Evolutionary conservation across 257 asterid species (phyloP), one percentile per base, ranked within the genome.

Genomic region (Fraxinus quadrangulata): DNA sequence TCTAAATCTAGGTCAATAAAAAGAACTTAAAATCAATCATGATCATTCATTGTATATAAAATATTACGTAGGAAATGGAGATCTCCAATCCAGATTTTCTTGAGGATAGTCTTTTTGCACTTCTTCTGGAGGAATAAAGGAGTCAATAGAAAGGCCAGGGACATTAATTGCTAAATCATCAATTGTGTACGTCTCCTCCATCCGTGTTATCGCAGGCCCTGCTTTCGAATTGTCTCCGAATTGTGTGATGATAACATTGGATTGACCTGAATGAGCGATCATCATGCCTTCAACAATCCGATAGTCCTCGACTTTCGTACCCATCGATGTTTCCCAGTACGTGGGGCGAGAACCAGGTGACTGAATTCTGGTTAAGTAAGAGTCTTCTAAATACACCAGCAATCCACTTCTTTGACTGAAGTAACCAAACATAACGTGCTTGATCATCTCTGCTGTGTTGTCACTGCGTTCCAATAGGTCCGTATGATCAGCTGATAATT

Each of bases 381-480:
- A 93, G 90, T 93, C 97, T 73, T 93, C 97, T 12, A 93, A 75
- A 81, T 80, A 81, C 30, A 90, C 85, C 2, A 93, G 89, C 65
- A 93, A 67, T 24, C 97, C 96, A 69, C 88, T 91, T 80, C 89
- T 84, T 78, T 91, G 98, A 90, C 93, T 90, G 77, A 93, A 93
- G 90, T 90, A 91, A 42, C 96, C 97, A 6, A 90, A 81, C 33
- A 87, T 72, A 14, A 87, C 86, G 77, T 93, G 97, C 78, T 93
- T 91, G 86, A 93, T 91, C 89, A 90, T 93, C 88, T 93, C 98
- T 4, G 96, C 96, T 4, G 93, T 86, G 86, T 77, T 87, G 85
- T 91, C 94, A 65, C 97, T 87, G 26, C 97, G 80, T 77, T 91
- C 97, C 5, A 87, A 86, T 3, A 93, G 89, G 75, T 93, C 96